Conservation (phyloP, 2,329 filamentous ascomycete species). For the Neopestalotiopsis sp. region DNA sequence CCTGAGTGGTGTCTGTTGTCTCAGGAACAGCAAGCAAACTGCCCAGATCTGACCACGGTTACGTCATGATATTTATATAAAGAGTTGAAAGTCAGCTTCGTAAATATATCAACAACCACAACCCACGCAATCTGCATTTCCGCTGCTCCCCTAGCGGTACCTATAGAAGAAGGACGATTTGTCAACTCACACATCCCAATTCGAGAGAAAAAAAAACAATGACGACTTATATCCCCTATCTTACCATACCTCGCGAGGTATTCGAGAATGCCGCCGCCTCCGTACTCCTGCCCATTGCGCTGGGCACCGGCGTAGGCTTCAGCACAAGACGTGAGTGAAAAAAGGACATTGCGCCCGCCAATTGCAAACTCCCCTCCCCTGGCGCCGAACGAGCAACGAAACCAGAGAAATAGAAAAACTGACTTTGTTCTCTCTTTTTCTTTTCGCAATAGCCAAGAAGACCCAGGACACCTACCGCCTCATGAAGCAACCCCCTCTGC, state of each 20-base stretch:
- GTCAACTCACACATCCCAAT: background rate
- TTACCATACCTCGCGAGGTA: conserved; percentile 72
- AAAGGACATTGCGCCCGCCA: conserved; percentile 12
- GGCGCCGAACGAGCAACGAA: no score
- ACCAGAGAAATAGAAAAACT: no score
- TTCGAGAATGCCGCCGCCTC: conserved; percentile 76
- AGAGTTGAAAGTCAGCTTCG: background rate
- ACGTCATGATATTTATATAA: conserved; percentile 6
- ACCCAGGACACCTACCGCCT: conserved; percentile 67
- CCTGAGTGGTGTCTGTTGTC: background rate
- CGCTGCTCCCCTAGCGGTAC: background rate
- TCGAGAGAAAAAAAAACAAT: conserved; percentile 42
- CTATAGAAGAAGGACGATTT: background rate
- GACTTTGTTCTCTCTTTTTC: background rate
- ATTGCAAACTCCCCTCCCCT: background rate
- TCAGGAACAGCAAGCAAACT: background rate
- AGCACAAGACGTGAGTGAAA: conserved; percentile 63
- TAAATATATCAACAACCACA: conserved; percentile 4
- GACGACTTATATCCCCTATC: conserved; percentile 79
- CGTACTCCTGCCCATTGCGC: conserved; percentile 74
- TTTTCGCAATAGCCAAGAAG: conserved; percentile 49
- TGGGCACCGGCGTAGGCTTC: conserved; percentile 77
- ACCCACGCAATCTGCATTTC: background rate
- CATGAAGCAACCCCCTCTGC: conserved; percentile 70
- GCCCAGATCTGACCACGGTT: conserved; percentile 1